Percentiles rank a stretch among this genome's conserved stretches.
These are phyloP conservation scores for Aegilops longissima DNA, from an alignment of 176 grass and related monocot genomes.

Conservation along the genomic window DNA sequence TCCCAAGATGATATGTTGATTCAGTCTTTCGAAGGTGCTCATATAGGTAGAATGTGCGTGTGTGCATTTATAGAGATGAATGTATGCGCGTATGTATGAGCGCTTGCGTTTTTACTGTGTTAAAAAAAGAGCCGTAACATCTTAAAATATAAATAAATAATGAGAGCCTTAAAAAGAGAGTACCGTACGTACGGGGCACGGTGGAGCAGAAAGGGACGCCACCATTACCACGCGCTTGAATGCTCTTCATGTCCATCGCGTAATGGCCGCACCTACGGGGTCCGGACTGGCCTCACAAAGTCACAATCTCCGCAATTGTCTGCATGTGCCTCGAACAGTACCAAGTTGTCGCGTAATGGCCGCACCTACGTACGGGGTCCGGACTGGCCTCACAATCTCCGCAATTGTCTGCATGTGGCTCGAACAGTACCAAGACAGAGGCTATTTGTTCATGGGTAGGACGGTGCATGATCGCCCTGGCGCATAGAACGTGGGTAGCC, in stretches of 20 bases:
- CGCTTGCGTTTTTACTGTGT: too few species aligned
- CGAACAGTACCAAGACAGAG: not conserved
- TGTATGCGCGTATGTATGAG: too few species aligned
- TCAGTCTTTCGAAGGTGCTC: too few species aligned
- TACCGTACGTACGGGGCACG: not conserved
- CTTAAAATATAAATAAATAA: too few species aligned
- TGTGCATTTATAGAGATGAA: too few species aligned
- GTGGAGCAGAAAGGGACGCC: not conserved
- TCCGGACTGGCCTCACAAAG: not conserved
- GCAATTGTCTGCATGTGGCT: not conserved
- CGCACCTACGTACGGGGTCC: too few species aligned
- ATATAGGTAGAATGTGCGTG: too few species aligned
- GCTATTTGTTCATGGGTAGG: not conserved
- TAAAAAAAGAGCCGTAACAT: too few species aligned
- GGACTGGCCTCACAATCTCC: not conserved
- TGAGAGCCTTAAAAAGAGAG: not conserved
- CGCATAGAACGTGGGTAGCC: not conserved
- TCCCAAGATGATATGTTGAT: too few species aligned
- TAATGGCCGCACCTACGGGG: not conserved
- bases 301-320: not conserved
- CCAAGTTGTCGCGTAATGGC: not conserved
- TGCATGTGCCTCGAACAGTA: not conserved
- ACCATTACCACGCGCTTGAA: constrained; percentile 2
- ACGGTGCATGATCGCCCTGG: not conserved
- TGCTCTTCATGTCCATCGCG: not conserved